A percentile compares a stretch with the other conserved stretches of the same genome.
Conservation (phyloP, 2,329 filamentous ascomycete species). For the Aspergillus ibericus region DNA sequence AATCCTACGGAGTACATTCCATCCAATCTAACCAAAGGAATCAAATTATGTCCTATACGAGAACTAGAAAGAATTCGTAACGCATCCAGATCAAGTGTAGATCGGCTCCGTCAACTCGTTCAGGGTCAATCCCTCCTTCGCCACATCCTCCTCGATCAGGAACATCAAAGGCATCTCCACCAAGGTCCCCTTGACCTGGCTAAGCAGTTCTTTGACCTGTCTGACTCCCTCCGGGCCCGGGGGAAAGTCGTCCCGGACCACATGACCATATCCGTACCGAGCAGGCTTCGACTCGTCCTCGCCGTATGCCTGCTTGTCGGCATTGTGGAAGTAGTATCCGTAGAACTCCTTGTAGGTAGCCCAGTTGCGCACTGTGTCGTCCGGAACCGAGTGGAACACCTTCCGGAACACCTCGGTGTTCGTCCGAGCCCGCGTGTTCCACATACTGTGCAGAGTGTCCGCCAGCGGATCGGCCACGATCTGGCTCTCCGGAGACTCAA, state of each 20-base stretch:
- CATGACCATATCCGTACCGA: slow-evolving; percentile 80
- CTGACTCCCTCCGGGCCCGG: slow-evolving; percentile 62
- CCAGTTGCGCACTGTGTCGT: slow-evolving; percentile 60
- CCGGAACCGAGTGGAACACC: slow-evolving; percentile 63
- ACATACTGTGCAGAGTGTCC: slow-evolving; percentile 55
- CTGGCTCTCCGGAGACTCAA: slow-evolving; percentile 49
- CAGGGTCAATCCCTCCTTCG: slow-evolving; percentile 72
- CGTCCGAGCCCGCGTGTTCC: slow-evolving; percentile 58
- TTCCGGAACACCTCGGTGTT: slow-evolving; percentile 63
- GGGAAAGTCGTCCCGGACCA: slow-evolving; percentile 74
- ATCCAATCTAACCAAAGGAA: too few species aligned
- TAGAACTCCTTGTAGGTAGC: slow-evolving; percentile 64
- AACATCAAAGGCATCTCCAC: slow-evolving; percentile 93
- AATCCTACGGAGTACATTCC: too few species aligned
- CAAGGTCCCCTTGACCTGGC: slow-evolving; percentile 66
- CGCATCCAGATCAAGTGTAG: slow-evolving; percentile 56
- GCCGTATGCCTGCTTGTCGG: slow-evolving; percentile 45
- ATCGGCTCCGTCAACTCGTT: slow-evolving; percentile 72
- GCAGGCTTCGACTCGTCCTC: slow-evolving; percentile 44
- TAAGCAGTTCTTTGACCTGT: slow-evolving; percentile 71
- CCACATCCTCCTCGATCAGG: slow-evolving; percentile 80
- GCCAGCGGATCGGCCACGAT: slow-evolving; percentile 60
- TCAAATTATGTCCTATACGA: too few species aligned
- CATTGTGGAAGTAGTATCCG: slow-evolving; percentile 57
- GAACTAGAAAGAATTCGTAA: background rate